Base-by-base conservation (phyloP, 805 yeast genomes). In the Candida awuae region DNA sequence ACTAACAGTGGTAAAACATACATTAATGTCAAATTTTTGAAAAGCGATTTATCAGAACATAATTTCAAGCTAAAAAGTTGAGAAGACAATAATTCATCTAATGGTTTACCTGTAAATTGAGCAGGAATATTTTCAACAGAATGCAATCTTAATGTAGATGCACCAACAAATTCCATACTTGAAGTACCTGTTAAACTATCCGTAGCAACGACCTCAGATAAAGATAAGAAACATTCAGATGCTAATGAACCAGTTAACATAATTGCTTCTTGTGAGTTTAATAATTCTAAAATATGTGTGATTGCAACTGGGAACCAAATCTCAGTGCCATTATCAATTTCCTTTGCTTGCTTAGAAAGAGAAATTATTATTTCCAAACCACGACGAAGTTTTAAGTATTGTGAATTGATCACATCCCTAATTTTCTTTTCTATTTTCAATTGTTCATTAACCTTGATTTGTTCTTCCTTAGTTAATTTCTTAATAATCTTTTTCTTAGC, bases 401-500 rank as follows among this genome's bases (percentile, higher is more conserved):
- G 52, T 0, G 35, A 29, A 8, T 62, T 58, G 4, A 86, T 68
- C 2, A 63, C 55, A 0, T 41, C 32, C 45, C 96, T 71, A 18
- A 82, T 70, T 3, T 44, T 54, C 0, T 72, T 54, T 56, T 92
- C 97, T 45, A 73, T 70, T 0, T 58, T 64, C 16, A 87, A 48
- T 52, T 85, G 90, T 33, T 71, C 75, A 32, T 71, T 71, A 2
- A 84, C 78, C 37, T 73, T 55, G 0, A 53, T 63, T 45, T 76
- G 83, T 43, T 92, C 95, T 53, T 88, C 97, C 47, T 77, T 80
- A 3, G 94, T 70, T 29, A 80, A 64, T 52, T 82, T 83, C 59
- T 71, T 78, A n/a, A 54, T 49, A 3, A 38, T 27, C 12, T 40
- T 43, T 10, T 42, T 42, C 55, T 77, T 77, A 38, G 68, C 67